phyloP scores from a whole-genome alignment of 352 stramenopile genomes.

The Pythium dissotocum region DNA sequence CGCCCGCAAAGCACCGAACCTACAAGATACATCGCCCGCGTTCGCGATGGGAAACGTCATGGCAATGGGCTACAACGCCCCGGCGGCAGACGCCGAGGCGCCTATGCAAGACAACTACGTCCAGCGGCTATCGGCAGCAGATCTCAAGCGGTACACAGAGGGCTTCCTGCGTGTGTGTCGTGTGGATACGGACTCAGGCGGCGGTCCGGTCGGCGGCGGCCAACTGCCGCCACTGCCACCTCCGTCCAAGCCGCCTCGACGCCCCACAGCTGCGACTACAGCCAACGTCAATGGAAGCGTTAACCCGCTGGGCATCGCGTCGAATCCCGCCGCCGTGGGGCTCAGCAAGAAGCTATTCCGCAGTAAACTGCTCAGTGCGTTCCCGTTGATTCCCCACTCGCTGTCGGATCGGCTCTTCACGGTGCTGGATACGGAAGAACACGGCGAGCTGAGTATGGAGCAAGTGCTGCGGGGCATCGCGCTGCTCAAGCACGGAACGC shows the following conservation, averaged over 20 bases:
- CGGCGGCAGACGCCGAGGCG: conserved; percentile 7
- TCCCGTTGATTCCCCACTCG: conserved; percentile 79
- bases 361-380: conserved; percentile 74
- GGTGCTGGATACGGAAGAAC: conserved; percentile 72
- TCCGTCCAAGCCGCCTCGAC: conserved; percentile 24
- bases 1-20: neutral
- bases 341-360: conserved; percentile 80
- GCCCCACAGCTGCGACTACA: conserved; percentile 1
- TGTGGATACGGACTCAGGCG: conserved; percentile 28
- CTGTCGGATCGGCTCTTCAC: conserved; percentile 85
- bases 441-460: conserved; percentile 60
- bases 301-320: conserved; percentile 5
- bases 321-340: conserved; percentile 10
- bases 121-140: conserved; percentile 48
- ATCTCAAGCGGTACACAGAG: conserved; percentile 73
- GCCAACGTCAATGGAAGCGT: conserved; percentile 11
- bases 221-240: conserved; percentile 22
- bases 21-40: neutral
- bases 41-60: conserved; percentile 70
- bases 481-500: conserved; percentile 73
- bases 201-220: conserved; percentile 13
- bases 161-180: conserved; percentile 74
- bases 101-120: conserved; percentile 45
- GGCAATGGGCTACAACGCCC: conserved; percentile 43
- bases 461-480: conserved; percentile 72